phyloP scores from a whole-genome alignment of 768 basidiomycete species.

The Termitomyces sp. region DNA sequence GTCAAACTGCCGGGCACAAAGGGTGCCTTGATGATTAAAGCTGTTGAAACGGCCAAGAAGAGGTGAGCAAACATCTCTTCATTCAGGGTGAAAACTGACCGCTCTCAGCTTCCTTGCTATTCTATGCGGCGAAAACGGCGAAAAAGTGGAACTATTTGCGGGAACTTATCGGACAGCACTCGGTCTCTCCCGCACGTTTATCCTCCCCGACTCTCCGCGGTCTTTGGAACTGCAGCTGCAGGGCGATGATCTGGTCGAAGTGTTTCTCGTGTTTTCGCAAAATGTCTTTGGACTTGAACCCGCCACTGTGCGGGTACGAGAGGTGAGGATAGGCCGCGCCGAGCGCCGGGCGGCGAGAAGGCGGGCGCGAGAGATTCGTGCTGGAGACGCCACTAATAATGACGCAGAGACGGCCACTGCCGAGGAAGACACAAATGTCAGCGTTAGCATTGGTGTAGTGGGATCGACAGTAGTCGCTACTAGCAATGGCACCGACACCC shows the following conservation, averaged over 20 bases:
- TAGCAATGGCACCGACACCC: conserved; percentile 28
- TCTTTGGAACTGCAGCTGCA: conserved; percentile 85
- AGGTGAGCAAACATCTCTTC: too few relatives aligned
- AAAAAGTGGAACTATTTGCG: conserved; percentile 91
- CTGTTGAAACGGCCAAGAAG: conserved; percentile 86
- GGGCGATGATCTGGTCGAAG: conserved; percentile 88
- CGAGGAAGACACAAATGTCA: conserved; percentile 54
- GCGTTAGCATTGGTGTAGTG: conserved; percentile 55
- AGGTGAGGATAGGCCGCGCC: conserved; percentile 85
- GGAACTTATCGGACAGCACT: conserved; percentile 88
- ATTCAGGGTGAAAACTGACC: too few relatives aligned
- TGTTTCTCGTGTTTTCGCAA: conserved; percentile 86
- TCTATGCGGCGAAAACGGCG: conserved; percentile 86
- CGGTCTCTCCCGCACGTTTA: conserved; percentile 87
- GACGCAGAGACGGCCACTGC: conserved; percentile 36
- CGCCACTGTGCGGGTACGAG: conserved; percentile 89
- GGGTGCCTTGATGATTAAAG: conserved; percentile 75
- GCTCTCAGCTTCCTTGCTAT: conserved; percentile 83
- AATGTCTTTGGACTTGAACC: conserved; percentile 92
- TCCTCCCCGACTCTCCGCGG: conserved; percentile 84
- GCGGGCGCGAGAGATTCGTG: conserved; percentile 63
- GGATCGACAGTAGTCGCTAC: conserved; percentile 27
- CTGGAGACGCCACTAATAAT: conserved; percentile 38
- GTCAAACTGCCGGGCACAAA: conserved; percentile 91
- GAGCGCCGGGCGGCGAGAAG: conserved; percentile 82